phyloP scores from a whole-genome alignment of 2,329 filamentous ascomycete genomes.

The Pezicula carpinea region DNA sequence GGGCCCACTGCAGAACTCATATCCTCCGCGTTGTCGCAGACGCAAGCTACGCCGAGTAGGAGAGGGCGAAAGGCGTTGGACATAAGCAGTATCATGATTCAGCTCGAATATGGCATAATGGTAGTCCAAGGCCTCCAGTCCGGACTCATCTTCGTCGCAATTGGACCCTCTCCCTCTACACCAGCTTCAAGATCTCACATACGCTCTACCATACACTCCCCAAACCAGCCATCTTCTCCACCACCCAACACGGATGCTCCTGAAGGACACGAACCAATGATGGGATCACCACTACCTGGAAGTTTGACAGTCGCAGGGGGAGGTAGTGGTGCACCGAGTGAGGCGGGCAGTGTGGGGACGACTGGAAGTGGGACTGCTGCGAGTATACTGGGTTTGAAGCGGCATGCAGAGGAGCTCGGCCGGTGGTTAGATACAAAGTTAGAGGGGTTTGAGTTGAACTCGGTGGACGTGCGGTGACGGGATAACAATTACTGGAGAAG shows the following conservation, averaged over 20 bases:
- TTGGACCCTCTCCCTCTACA: constrained; percentile 38
- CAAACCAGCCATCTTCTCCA: constrained; percentile 18
- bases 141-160: constrained; percentile 57
- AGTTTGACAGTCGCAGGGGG: constrained; percentile 1
- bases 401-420: constrained; percentile 55
- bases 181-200: not conserved
- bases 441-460: constrained; percentile 31
- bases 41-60: constrained; percentile 14
- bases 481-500: not conserved
- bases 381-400: constrained; percentile 46
- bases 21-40: constrained; percentile 35
- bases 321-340: constrained; percentile 27
- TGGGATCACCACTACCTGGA: not conserved
- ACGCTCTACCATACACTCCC: constrained; percentile 5
- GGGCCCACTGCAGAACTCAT: constrained; percentile 35
- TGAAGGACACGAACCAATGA: constrained; percentile 5
- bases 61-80: constrained; percentile 24
- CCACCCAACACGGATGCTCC: constrained; percentile 1
- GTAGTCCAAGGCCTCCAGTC: constrained; percentile 54
- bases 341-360: constrained; percentile 27
- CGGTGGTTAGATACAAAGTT: constrained; percentile 58
- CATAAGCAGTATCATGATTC: constrained; percentile 33
- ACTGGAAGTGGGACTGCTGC: constrained; percentile 34
- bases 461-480: constrained; percentile 18
- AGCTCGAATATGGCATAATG: constrained; percentile 50